Evolutionary conservation across 805 yeast species (phyloP).

Genomic region (Wickerhamiella vanderwaltii): DNA sequence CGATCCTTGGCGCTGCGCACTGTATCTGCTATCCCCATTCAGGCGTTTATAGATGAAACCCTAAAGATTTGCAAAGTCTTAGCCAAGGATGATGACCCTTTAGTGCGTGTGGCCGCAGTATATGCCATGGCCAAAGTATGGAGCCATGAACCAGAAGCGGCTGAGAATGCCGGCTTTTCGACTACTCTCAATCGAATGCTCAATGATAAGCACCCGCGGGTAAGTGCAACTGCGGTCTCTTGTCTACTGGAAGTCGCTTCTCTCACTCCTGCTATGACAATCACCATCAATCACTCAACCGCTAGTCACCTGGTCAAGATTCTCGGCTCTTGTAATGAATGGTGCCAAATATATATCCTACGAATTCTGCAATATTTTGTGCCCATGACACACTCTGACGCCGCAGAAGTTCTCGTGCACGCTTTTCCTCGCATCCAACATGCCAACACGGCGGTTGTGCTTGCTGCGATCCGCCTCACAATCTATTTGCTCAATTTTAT

Average conservation of each 20-base stretch:
- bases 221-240: conserved; percentile 62
- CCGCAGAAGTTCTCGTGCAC: conserved; percentile 50
- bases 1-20: conserved; percentile 56
- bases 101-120: conserved; percentile 58
- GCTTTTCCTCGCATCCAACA: conserved; percentile 64
- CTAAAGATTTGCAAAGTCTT: conserved; percentile 29
- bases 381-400: conserved; percentile 59
- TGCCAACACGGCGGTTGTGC: conserved; percentile 66
- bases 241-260: conserved; percentile 56
- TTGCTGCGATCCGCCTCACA: conserved; percentile 62
- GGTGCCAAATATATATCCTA: conserved; percentile 62
- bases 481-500: conserved; percentile 65
- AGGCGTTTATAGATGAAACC: conserved; percentile 39
- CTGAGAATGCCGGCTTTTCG: conserved; percentile 34
- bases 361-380: conserved; percentile 54
- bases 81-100: conserved; percentile 40
- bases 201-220: conserved; percentile 44
- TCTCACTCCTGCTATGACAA: conserved; percentile 35
- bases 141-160: conserved; percentile 40
- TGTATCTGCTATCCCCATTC: conserved; percentile 44
- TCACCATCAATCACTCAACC: conserved; percentile 41
- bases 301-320: conserved; percentile 34
- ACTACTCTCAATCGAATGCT: conserved; percentile 40
- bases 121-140: conserved; percentile 56
- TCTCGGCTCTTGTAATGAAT: conserved; percentile 38